Evolutionary conservation across 2,329 filamentous ascomycete species (phyloP).

Genomic region (Xylaria sp.): DNA sequence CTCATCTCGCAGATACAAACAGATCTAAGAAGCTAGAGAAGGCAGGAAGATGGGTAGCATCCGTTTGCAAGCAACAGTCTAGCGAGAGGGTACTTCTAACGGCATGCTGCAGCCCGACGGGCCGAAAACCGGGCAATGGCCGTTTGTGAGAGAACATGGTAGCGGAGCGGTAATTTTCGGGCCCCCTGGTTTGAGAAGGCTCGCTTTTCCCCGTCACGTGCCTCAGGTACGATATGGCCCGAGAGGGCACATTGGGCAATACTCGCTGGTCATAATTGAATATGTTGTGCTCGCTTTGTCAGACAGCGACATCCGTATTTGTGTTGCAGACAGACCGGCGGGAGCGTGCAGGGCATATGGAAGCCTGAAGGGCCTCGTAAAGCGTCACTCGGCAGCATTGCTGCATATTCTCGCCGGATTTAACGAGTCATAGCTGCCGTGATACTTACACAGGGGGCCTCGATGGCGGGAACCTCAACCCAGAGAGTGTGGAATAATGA

Average conservation of each 20-base stretch:
- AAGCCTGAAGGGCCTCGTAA: slow-evolving; percentile 30
- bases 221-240: slow-evolving; percentile 1
- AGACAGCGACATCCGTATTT: slow-evolving; percentile 1
- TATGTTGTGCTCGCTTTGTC: slow-evolving; percentile 15
- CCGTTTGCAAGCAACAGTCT: slow-evolving; percentile 11
- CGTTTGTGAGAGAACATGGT: slow-evolving; percentile 9
- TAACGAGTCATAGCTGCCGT: slow-evolving; percentile 27
- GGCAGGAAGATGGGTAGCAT: slow-evolving; percentile 15
- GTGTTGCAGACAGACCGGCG: slow-evolving; percentile 14
- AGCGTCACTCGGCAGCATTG: slow-evolving; percentile 30
- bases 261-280: slow-evolving; percentile 22
- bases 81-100: slow-evolving; percentile 15
- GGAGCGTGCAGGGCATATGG: slow-evolving; percentile 28
- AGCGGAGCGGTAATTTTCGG: slow-evolving; percentile 14
- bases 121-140: slow-evolving; percentile 26
- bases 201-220: slow-evolving; percentile 19
- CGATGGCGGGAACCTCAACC: not conserved
- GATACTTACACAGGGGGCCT: slow-evolving; percentile 13
- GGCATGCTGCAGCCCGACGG: slow-evolving; percentile 35
- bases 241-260: slow-evolving; percentile 4
- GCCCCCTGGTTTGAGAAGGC: slow-evolving; percentile 6
- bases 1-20: slow-evolving; percentile 37
- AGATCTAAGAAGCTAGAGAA: slow-evolving; percentile 33
- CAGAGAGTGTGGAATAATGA: slow-evolving; percentile 4
- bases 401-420: slow-evolving; percentile 32